These are phyloP conservation scores for Paecilomyces formosus DNA, from an alignment of 2,329 filamentous ascomycete genomes.

Conservation along the genomic window DNA sequence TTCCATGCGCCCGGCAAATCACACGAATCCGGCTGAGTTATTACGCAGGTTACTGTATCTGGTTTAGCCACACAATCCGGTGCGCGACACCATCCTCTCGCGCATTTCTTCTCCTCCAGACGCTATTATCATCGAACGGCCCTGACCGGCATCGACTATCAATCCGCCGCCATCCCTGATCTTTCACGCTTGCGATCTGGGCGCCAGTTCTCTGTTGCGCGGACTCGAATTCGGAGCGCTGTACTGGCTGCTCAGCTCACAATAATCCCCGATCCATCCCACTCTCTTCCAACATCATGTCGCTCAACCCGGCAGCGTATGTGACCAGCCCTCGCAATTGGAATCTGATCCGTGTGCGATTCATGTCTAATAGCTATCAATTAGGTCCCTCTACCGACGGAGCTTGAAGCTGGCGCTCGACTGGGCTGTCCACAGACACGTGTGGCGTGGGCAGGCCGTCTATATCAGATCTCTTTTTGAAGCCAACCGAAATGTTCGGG, in stretches of 20 bases:
- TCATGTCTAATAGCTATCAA: neutral
- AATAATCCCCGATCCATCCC: conserved; percentile 4
- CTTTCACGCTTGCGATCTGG: neutral
- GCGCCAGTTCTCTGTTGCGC: neutral
- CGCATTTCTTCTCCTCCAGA: conserved; percentile 11
- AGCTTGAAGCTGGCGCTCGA: conserved; percentile 89
- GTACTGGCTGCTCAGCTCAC: neutral
- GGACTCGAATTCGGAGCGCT: neutral
- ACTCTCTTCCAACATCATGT: conserved; percentile 22
- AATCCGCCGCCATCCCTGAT: neutral
- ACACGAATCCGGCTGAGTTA: conserved; percentile 10
- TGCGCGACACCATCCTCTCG: conserved; percentile 12
- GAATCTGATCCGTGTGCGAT: neutral
- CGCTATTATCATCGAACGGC: neutral
- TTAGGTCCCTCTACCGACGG: conserved; percentile 73
- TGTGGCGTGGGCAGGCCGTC: conserved; percentile 93
- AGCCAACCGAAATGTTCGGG: conserved; percentile 75
- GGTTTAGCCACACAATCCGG: conserved; percentile 5
- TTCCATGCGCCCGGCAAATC: conserved; percentile 17
- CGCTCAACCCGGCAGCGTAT: conserved; percentile 31
- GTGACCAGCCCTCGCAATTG: conserved; percentile 7
- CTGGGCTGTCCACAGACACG: conserved; percentile 85
- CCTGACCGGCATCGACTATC: neutral
- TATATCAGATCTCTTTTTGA: conserved; percentile 96
- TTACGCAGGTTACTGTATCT: conserved; percentile 13